Evolutionary conservation across 2,329 filamentous ascomycete genomes (phyloP).

Genomic region (Drechslerella coelobrocha): DNA sequence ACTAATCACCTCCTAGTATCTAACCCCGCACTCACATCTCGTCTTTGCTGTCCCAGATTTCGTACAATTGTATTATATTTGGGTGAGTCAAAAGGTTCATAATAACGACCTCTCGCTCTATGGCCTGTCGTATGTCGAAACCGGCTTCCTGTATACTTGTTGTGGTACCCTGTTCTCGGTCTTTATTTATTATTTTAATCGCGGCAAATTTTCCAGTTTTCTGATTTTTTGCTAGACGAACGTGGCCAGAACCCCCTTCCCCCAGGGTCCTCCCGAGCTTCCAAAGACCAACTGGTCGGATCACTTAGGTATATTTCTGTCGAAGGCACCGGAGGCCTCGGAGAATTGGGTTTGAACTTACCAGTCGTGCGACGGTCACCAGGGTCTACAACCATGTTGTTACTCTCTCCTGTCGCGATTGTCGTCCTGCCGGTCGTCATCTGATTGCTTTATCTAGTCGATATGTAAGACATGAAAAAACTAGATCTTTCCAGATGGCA

Average conservation of each 20-base stretch:
- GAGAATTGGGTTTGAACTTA: slow-evolving; percentile 65
- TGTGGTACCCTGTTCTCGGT: slow-evolving; percentile 54
- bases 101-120: slow-evolving; percentile 94
- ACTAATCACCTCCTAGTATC: background rate
- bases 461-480: background rate
- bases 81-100: slow-evolving; percentile 96
- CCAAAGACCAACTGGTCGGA: slow-evolving; percentile 88
- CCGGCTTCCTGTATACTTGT: slow-evolving; percentile 29
- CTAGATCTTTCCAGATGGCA: too few relatives aligned
- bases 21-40: slow-evolving; percentile 79
- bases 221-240: slow-evolving; percentile 81
- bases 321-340: slow-evolving; percentile 63
- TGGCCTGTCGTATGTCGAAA: slow-evolving; percentile 60
- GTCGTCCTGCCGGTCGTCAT: background rate
- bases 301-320: background rate
- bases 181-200: slow-evolving; percentile 93
- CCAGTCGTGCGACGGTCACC: slow-evolving; percentile 59
- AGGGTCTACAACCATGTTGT: background rate
- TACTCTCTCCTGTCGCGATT: background rate
- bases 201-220: slow-evolving; percentile 81
- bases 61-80: slow-evolving; percentile 91
- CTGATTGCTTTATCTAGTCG: background rate
- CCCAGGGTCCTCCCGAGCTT: slow-evolving; percentile 87
- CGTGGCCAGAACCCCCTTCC: slow-evolving; percentile 85
- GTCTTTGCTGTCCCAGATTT: slow-evolving; percentile 96